Evolutionary conservation across 495 filamentous ascomycete species (phyloP).

Genomic region (Gamarada debralockiae): DNA sequence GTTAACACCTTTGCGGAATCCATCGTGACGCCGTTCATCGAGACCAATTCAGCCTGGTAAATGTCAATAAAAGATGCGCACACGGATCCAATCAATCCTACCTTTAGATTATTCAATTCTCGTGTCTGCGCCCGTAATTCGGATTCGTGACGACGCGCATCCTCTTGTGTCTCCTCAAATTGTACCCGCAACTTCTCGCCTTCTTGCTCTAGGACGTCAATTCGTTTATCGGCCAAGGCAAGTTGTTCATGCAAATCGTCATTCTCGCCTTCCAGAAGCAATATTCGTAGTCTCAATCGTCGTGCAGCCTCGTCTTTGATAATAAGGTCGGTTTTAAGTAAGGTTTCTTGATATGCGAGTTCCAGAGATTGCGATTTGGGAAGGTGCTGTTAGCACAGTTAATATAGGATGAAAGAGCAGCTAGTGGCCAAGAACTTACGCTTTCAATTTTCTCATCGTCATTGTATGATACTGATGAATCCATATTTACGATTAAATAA

Average conservation of each 20-base stretch:
- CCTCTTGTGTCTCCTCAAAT: conserved; percentile 51
- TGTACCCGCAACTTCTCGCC: conserved; percentile 53
- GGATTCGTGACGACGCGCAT: conserved; percentile 51
- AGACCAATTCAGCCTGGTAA: conserved; percentile 61
- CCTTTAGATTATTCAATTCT: conserved; percentile 67
- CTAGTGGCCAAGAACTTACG: conserved; percentile 7
- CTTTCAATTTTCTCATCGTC: conserved; percentile 19
- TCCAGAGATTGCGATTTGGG: conserved; percentile 44
- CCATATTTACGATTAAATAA: conserved; percentile 12
- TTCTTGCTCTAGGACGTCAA: conserved; percentile 41
- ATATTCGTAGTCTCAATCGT: conserved; percentile 56
- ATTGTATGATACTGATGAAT: conserved; percentile 20
- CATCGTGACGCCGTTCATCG: conserved; percentile 56
- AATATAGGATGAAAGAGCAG: background rate
- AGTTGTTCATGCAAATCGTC: conserved; percentile 60
- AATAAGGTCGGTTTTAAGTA: conserved; percentile 54
- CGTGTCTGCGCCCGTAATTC: conserved; percentile 52
- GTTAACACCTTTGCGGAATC: conserved; percentile 67
- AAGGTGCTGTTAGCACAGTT: conserved; percentile 11
- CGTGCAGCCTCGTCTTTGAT: conserved; percentile 66
- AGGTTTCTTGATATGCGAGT: conserved; percentile 57
- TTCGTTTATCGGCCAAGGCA: conserved; percentile 46
- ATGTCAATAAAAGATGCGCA: background rate
- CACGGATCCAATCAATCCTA: conserved; percentile 29
- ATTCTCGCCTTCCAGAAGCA: conserved; percentile 70